These are phyloP conservation scores for Effrenium voratum DNA, from an alignment of 73 alveolate species.

Conservation along the genomic window DNA sequence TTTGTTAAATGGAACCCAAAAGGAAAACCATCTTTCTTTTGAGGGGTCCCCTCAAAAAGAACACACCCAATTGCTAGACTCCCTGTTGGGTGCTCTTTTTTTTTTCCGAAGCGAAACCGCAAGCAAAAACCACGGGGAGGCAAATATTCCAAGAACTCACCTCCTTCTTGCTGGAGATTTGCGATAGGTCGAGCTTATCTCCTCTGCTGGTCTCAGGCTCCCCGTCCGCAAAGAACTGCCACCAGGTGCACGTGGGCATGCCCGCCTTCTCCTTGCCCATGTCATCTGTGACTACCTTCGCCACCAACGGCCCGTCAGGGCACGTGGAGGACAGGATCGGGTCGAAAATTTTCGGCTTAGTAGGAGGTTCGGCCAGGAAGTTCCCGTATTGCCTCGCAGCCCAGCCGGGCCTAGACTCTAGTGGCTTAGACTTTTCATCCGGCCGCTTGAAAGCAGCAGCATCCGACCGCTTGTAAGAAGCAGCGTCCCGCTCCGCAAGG, in stretches of 20 bases:
- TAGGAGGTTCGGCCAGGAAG: constrained; percentile 10
- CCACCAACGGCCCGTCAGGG: not conserved
- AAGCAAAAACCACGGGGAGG: no score
- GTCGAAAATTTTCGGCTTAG: constrained; percentile 39
- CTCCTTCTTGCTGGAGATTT: no score
- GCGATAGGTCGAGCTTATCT: constrained; percentile 3
- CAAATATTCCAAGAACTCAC: no score
- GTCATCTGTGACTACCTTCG: constrained; percentile 62
- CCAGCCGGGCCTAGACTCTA: constrained; percentile 20
- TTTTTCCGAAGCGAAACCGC: no score
- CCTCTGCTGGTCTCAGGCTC: constrained; percentile 4
- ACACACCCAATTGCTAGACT: no score
- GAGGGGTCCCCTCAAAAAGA: no score
- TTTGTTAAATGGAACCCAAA: no score
- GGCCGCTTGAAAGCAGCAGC: no score
- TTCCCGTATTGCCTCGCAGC: constrained; percentile 23
- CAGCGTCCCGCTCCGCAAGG: constrained; percentile 52
- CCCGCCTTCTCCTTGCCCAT: constrained; percentile 3
- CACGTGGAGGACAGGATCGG: constrained; percentile 28
- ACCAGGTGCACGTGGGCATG: constrained; percentile 75
- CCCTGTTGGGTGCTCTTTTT: no score
- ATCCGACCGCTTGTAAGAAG: no score
- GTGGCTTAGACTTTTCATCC: no score
- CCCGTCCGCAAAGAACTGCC: constrained; percentile 44
- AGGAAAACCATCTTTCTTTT: no score